Conservation (phyloP, 805 yeast species). For the Metahyphopichia silvanorum region DNA sequence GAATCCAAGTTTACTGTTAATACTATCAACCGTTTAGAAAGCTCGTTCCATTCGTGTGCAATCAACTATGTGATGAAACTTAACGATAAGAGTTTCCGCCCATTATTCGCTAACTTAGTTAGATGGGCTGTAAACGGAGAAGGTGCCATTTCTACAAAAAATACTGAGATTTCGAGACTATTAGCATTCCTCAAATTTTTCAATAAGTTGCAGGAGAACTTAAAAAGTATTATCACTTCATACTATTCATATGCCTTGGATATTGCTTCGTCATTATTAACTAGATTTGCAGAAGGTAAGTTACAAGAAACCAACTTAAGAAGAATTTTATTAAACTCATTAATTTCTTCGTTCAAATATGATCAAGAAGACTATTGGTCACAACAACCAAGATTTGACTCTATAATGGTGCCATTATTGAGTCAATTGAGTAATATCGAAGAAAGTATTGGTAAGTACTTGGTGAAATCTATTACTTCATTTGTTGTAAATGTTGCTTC, state of each 20-base stretch:
- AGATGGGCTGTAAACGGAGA: constrained; percentile 93
- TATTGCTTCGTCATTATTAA: constrained; percentile 56
- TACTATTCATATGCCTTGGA: constrained; percentile 86
- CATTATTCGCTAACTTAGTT: constrained; percentile 79
- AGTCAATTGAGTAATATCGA: constrained; percentile 68
- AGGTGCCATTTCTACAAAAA: constrained; percentile 43
- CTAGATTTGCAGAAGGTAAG: constrained; percentile 43
- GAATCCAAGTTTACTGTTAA: constrained; percentile 54
- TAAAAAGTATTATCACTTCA: constrained; percentile 83
- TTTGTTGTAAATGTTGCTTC: constrained; percentile 69
- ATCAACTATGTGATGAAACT: constrained; percentile 80
- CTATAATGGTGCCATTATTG: constrained; percentile 59
- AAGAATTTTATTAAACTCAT: constrained; percentile 68
- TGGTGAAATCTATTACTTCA: constrained; percentile 77
- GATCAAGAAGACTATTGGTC: constrained; percentile 97
- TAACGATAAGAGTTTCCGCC: constrained; percentile 91
- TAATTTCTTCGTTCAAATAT: constrained; percentile 77
- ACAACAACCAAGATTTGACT: constrained; percentile 77
- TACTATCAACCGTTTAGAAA: constrained; percentile 77
- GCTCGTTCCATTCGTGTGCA: constrained; percentile 69
- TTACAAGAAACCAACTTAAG: constrained; percentile 52
- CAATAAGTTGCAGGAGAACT: constrained; percentile 76
- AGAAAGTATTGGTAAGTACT: constrained; percentile 69
- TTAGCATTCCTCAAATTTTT: constrained; percentile 81
- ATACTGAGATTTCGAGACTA: constrained; percentile 52